phyloP scores from a whole-genome alignment of 257 asterid genomes.

The Petunia secreta region DNA sequence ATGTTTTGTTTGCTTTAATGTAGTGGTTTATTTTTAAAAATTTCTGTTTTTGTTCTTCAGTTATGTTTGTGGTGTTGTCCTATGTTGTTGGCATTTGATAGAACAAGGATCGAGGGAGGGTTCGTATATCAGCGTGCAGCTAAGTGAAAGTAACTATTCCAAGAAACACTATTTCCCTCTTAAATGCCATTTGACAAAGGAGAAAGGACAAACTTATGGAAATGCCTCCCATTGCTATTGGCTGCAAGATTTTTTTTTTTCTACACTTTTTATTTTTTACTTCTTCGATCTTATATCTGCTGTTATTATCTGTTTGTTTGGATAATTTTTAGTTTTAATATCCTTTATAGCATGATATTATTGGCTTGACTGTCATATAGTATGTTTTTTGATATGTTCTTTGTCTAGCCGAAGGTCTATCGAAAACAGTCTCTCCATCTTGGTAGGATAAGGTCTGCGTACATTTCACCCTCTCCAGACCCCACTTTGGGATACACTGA shows the following conservation, averaged over 20 bases:
- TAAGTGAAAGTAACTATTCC: conserved; percentile 30
- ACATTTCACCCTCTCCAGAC: no score
- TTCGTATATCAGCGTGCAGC: conserved; percentile 23
- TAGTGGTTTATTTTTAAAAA: background rate
- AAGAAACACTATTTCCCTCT: background rate
- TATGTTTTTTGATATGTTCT: no score
- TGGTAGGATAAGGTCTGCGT: no score
- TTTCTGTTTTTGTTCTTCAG: conserved; percentile 23
- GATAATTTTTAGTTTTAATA: no score
- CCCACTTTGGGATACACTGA: no score
- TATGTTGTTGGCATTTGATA: conserved; percentile 5
- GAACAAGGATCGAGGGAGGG: conserved; percentile 16
- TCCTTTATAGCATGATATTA: no score
- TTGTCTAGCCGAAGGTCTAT: no score
- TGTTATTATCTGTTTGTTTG: no score
- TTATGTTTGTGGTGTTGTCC: conserved; percentile 29
- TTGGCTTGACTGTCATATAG: no score
- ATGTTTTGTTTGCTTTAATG: background rate
- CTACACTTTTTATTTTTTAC: no score
- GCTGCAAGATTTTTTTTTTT: background rate
- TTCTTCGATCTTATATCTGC: no score
- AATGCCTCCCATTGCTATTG: background rate
- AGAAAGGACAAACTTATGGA: conserved; percentile 34
- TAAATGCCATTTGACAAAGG: conserved; percentile 17
- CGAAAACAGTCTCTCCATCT: no score